phyloP scores from a whole-genome alignment of 163 green algal species.

The Chlamydomonas reinhardtii region DNA sequence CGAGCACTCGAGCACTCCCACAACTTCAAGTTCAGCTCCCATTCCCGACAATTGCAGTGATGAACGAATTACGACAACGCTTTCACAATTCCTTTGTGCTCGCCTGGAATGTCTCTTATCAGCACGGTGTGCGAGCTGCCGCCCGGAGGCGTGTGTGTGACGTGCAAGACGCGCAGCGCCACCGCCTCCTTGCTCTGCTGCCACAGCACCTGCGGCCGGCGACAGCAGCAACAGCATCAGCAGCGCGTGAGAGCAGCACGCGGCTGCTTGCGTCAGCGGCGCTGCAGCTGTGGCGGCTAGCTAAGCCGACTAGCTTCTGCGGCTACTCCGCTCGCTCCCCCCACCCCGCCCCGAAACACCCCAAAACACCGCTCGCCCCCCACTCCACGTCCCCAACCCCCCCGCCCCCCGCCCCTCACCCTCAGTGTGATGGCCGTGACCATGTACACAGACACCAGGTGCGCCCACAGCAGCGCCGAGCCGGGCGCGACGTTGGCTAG shows the following conservation, averaged over 20 bases:
- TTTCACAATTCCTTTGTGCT: too few relatives aligned
- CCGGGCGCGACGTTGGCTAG: constrained; percentile 68
- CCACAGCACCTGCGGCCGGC: constrained; percentile 57
- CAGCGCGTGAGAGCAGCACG: too few relatives aligned
- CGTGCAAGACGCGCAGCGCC: constrained; percentile 63
- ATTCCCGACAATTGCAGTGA: too few relatives aligned
- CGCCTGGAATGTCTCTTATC: constrained; percentile 34
- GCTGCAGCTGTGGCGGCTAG: too few relatives aligned
- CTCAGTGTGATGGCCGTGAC: constrained; percentile 69
- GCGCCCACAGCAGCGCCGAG: constrained; percentile 76
- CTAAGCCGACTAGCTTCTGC: too few relatives aligned
- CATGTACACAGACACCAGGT: constrained; percentile 76
- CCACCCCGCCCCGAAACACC: too few relatives aligned
- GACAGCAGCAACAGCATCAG: background rate
- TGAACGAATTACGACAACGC: too few relatives aligned
- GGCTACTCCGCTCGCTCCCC: background rate
- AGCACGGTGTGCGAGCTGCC: constrained; percentile 67
- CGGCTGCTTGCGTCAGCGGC: too few relatives aligned
- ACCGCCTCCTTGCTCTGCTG: constrained; percentile 48
- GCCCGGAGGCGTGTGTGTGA: constrained; percentile 56
- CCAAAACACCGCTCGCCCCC: too few relatives aligned
- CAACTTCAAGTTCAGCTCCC: too few relatives aligned
- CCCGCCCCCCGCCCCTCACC: background rate
- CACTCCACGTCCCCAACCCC: too few relatives aligned
- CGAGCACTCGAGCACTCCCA: too few relatives aligned